Conservation (phyloP, 371 early-diverging fungal species). For the Lichtheimia corymbifera region DNA sequence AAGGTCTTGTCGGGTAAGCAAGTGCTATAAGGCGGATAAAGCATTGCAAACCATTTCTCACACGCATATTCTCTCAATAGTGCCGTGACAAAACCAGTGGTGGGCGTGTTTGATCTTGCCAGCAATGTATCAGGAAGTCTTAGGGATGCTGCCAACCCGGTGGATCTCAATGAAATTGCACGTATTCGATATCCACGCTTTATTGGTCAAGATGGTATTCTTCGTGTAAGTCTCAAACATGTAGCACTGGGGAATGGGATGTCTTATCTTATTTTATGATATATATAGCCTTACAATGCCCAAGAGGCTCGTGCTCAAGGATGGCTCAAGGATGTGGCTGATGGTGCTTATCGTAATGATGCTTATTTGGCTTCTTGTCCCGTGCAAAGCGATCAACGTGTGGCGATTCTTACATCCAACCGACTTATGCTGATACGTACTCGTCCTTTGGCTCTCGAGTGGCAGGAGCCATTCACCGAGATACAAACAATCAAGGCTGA, state of each 20-base stretch:
- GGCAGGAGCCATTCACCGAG: constrained; percentile 64
- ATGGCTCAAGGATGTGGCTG: constrained; percentile 85
- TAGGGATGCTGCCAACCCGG: constrained; percentile 94
- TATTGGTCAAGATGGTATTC: constrained; percentile 83
- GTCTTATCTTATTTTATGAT: not conserved
- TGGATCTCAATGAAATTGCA: constrained; percentile 70
- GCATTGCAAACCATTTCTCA: not conserved
- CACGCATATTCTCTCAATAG: constrained; percentile 26
- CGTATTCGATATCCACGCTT: constrained; percentile 88
- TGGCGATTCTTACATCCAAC: constrained; percentile 71
- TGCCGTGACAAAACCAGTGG: constrained; percentile 85
- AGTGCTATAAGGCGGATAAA: not conserved
- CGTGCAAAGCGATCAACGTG: constrained; percentile 71
- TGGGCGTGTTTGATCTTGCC: constrained; percentile 87
- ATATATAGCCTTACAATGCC: constrained; percentile 65
- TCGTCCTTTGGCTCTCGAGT: constrained; percentile 66
- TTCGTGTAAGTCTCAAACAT: constrained; percentile 40
- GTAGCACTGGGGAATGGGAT: constrained; percentile 1
- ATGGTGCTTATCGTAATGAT: constrained; percentile 83
- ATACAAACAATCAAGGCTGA: constrained; percentile 50
- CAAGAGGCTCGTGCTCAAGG: constrained; percentile 89
- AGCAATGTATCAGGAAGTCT: constrained; percentile 84
- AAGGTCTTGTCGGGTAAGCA: constrained; percentile 88
- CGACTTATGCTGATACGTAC: constrained; percentile 70
- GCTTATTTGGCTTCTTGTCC: constrained; percentile 85